Conservation (phyloP, 805 yeast species). For the Wickerhamomyces chaumierensis region DNA sequence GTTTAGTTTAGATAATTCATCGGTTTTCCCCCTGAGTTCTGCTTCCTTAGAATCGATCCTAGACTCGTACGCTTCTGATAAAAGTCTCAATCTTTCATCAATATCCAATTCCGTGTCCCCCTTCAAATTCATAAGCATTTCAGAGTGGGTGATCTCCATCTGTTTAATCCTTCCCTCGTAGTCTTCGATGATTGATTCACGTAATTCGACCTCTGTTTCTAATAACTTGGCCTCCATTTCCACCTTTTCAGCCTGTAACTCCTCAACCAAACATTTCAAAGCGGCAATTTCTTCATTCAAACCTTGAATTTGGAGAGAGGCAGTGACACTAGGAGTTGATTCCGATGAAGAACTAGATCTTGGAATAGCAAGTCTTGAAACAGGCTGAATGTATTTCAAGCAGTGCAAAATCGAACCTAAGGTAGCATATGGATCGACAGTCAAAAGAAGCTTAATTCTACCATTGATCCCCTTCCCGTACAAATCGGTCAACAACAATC, state of each 20-base stretch:
- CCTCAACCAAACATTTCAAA: slow-evolving; percentile 9
- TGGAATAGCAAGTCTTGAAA: slow-evolving; percentile 14
- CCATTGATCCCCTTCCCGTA: slow-evolving; percentile 13
- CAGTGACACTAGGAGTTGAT: neutral
- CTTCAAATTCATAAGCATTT: slow-evolving; percentile 22
- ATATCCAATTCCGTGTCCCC: slow-evolving; percentile 16
- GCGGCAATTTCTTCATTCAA: slow-evolving; percentile 11
- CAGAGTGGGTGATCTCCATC: slow-evolving; percentile 22
- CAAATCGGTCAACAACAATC: slow-evolving; percentile 35
- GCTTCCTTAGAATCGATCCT: slow-evolving; percentile 17
- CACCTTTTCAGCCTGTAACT: slow-evolving; percentile 16
- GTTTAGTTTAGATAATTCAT: neutral
- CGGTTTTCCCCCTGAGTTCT: slow-evolving; percentile 1
- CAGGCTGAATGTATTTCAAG: slow-evolving; percentile 19
- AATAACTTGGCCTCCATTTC: slow-evolving; percentile 9
- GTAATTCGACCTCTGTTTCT: slow-evolving; percentile 18
- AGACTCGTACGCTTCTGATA: slow-evolving; percentile 23
- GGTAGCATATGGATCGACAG: slow-evolving; percentile 17
- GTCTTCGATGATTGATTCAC: slow-evolving; percentile 20
- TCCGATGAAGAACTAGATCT: slow-evolving; percentile 5
- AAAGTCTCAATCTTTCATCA: slow-evolving; percentile 21
- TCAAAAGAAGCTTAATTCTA: slow-evolving; percentile 15
- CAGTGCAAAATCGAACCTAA: slow-evolving; percentile 15
- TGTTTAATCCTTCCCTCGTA: slow-evolving; percentile 27
- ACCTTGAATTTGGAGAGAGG: slow-evolving; percentile 3